These are phyloP conservation scores for Saccharomycopsis fermentans DNA, from an alignment of 805 yeast species.

Conservation along the genomic window DNA sequence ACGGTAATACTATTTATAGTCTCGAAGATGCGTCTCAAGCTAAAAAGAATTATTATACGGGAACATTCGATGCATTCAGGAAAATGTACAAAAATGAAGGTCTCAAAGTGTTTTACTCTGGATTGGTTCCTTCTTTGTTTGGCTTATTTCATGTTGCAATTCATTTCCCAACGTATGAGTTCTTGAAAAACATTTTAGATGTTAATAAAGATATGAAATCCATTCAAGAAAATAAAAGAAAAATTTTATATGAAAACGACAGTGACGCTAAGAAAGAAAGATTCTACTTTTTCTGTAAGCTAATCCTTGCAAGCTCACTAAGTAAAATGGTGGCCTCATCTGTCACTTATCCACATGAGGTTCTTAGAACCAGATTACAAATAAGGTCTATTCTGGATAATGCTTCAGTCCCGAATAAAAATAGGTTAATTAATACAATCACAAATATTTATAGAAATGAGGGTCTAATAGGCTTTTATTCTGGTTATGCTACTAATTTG, in stretches of 20 bases:
- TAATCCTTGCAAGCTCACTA: conserved; percentile 59
- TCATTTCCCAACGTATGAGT: conserved; percentile 90
- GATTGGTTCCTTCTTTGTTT: conserved; percentile 79
- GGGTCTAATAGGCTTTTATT: conserved; percentile 75
- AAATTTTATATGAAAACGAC: conserved; percentile 15
- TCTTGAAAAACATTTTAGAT: conserved; percentile 48
- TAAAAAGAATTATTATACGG: conserved; percentile 40
- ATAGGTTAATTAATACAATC: conserved; percentile 20
- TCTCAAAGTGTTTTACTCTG: conserved; percentile 69
- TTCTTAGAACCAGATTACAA: conserved; percentile 85
- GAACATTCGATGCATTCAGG: conserved; percentile 74
- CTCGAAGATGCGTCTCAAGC: conserved; percentile 21
- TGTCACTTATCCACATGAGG: conserved; percentile 92
- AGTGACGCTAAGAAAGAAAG: conserved; percentile 17
- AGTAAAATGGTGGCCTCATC: conserved; percentile 86
- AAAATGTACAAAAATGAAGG: conserved; percentile 81
- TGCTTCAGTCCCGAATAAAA: conserved; percentile 8
- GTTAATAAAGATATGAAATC: conserved; percentile 22
- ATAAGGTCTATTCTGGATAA: conserved; percentile 27
- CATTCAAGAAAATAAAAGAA: conserved; percentile 19
- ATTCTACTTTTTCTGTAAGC: conserved; percentile 29
- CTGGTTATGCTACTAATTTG: conserved; percentile 80
- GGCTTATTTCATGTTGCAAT: conserved; percentile 92
- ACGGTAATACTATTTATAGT: conserved; percentile 31
- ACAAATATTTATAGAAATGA: conserved; percentile 45